Evolutionary conservation across 305 asterid species (phyloP).

Genomic region (Lippia alba): DNA sequence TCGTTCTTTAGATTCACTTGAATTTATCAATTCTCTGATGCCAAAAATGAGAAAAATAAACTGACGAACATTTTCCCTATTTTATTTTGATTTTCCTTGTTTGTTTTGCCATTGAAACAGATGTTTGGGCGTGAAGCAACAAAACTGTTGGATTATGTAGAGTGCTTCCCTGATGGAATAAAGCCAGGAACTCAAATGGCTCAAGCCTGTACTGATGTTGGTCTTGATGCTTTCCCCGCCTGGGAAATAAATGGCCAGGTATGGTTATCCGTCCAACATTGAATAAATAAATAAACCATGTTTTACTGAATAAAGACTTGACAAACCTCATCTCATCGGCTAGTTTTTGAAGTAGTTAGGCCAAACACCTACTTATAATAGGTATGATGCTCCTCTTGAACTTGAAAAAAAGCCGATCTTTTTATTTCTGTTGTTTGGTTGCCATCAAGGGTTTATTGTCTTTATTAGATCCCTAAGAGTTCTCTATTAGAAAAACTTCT

Average conservation of each 20-base stretch:
- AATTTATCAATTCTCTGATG: slow-evolving; percentile 4
- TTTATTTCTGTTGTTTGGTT: neutral
- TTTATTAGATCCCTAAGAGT: neutral
- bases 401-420: neutral
- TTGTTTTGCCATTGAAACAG: slow-evolving; percentile 42
- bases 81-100: slow-evolving; percentile 24
- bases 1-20: neutral
- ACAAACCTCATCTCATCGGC: no score
- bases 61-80: slow-evolving; percentile 1
- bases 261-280: neutral
- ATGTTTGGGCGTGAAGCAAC: slow-evolving; percentile 89
- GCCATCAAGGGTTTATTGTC: neutral
- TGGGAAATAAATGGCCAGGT: slow-evolving; percentile 90
- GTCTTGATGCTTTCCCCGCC: slow-evolving; percentile 75
- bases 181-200: slow-evolving; percentile 65
- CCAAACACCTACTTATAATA: no score
- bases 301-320: no score
- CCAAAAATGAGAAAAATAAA: slow-evolving; percentile 16
- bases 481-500: neutral
- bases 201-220: slow-evolving; percentile 61
- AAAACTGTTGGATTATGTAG: slow-evolving; percentile 72
- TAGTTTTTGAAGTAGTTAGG: no score
- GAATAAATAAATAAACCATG: no score
- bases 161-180: slow-evolving; percentile 86
- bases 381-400: slow-evolving; percentile 22